Evolutionary conservation across 768 basidiomycete species (phyloP), one percentile per base, ranked within the genome.

Genomic region (Termitomyces sp.): DNA sequence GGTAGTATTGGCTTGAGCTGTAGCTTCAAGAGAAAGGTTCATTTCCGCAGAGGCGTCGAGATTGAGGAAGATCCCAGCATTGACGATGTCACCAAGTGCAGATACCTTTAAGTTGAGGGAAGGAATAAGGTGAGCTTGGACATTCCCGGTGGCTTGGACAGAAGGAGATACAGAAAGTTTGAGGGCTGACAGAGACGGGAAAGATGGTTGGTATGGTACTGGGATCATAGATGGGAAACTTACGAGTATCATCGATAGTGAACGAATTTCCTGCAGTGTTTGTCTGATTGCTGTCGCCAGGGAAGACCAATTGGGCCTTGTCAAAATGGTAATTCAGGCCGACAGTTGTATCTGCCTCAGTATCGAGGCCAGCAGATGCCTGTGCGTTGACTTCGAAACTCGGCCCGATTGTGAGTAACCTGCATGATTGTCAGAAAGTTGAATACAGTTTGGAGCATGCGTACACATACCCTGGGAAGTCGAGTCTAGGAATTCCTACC

Each of bases 111-210:
- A 68, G 53, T 78, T 76, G 48, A 83, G 58, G 37, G 69, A 68
- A 0, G 82, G 83, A 56, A 79, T 82, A 36, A 84, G 66, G 63
- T 84, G 81, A 2, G 76, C 81, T 27, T 71, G 67, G 27, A 83
- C 58, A 3, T 66, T 73, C 13, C 78, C 79, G 2, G 74, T 75
- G 13, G 77, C 73, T 8, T 69, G 69, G n/a, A 74, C 72, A 20
- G 68, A 71, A 2, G 80, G 76, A 56, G 67, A 69, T 3, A 74
- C 75, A 7, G 75, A 72, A 22, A 82, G 67, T 58, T 71, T 70
- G n/a, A 83, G 62, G 14, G 76, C 78, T 78, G 10, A 30, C 34
- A 33, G 30, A 50, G 34, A 36, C 20, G 8, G 16, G 26, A 32
- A n/a, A 4, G 33, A 50, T 14, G 5, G 24, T 33, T 36, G 8